Evolutionary conservation across 1,284 basidiomycete genomes (phyloP), one percentile per base, ranked within the genome.

Genomic region (Ustilago esculenta): DNA sequence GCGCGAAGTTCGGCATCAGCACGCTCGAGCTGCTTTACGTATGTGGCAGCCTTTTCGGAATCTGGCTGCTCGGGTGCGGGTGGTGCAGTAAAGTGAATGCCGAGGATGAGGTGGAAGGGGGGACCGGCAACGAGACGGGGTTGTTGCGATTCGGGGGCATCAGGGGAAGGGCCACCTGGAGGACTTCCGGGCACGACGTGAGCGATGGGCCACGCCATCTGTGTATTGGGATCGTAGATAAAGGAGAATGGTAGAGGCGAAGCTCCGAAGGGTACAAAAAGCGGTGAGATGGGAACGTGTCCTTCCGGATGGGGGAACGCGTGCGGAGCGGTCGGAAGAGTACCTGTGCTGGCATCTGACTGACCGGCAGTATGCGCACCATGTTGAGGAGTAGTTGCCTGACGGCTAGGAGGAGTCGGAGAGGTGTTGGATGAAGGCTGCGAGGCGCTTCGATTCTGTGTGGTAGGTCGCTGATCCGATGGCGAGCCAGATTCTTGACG

Each of bases 1-100:
- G 50, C 41, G 3, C 80, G 73, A n/a, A 81, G 64, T 35, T 80
- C 80, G 1, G 71, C 70, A 46, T 81, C 79, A 14, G 75, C 77
- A 12, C 64, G 63, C 50, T 81, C 80, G 17, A 81, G 64, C 15
- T 50, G 51, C 35, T 60, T 55, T 44, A 80, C 77, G 37, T 56
- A 81, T 21, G 40, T 21, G 5, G 56, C 51, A 3, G 78, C 75
- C 18, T 43, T 63, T 30, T 72, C 54, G 0, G 58, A 56, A 32
- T 78, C 70, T 14, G 75, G 64, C 27, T 53, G 60, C 27, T 74
- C 73, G 0, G 60, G 59, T 40, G 57, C 39, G 4, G 60, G 55
- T 9, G 70, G 59, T 2, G 51, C 44, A 7, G 39, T 30, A 17
- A 74, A 65, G 48, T 60, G 64, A n/a, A 79, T 45, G 35, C 70